Evolutionary conservation across 1,284 basidiomycete species (phyloP), one percentile per base, ranked within the genome.

Genomic region (Porphyrellus sp.): DNA sequence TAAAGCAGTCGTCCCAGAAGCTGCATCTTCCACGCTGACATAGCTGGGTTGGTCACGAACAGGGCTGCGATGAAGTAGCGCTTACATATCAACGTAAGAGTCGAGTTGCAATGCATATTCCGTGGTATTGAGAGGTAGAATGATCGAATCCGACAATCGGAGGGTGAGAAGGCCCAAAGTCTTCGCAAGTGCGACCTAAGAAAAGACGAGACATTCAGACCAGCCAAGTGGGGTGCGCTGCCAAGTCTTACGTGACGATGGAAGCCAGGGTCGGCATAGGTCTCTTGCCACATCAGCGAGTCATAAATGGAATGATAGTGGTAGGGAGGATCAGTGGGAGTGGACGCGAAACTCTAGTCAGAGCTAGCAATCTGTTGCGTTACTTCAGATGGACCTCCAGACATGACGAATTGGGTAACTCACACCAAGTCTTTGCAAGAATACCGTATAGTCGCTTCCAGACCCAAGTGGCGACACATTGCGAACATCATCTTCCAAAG

Each of bases 261-360:
- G 74, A 91, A 93, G 5, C 80, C 83, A 16, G 86, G 85, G 68
- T 94, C 91, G 31, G 79, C 88, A 62, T 83, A 93, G 25, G 74
- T 70, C 60, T 87, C 82, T 69, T 89, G 85, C 85, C 86, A 94
- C 46, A 74, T 72, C 61, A 85, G 80, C 25, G 79, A 81, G 68
- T 94, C 92, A 67, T 89, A 94, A 56, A 91, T 81, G n/a, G 86
- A 88, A 63, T 89, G 85, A 62, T 90, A 91, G 65, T 91, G 89
- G 63, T 91, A 91, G 6, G 81, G 78, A 6, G 91, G 77, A 63
- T 90, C 87, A 41, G 70, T 70, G 1, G 67, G 70, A 5, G 68
- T 70, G 40, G 53, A 53, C 11, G 51, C 56, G 55, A 77, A 79
- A 0, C 65, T 66, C 46, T 73, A 65, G 55, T 76, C 71, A 18